phyloP scores from a whole-genome alignment of 2,329 filamentous ascomycete species.

The Fusarium sp. region DNA sequence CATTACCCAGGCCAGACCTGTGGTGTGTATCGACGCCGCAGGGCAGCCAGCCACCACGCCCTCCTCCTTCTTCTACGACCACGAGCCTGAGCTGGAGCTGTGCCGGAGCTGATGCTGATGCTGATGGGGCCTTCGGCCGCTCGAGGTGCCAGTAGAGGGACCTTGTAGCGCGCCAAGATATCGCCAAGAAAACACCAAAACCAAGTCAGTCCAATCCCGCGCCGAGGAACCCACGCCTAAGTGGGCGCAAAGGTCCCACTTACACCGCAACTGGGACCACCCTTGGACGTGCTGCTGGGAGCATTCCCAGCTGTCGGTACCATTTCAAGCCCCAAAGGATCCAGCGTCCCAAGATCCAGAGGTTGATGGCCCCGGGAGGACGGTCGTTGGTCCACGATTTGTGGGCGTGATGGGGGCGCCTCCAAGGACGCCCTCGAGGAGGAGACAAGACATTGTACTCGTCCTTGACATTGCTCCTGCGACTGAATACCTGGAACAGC shows the following conservation, averaged over 20 bases:
- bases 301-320: slow-evolving; percentile 44
- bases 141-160: slow-evolving; percentile 2
- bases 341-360: slow-evolving; percentile 13
- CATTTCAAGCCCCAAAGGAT: slow-evolving; percentile 17
- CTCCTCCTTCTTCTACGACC: not conserved
- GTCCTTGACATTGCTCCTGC: not conserved
- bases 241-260: slow-evolving; percentile 30
- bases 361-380: slow-evolving; percentile 31
- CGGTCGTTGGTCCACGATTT: slow-evolving; percentile 22
- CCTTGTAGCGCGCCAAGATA: slow-evolving; percentile 4
- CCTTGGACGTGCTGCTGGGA: slow-evolving; percentile 36
- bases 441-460: not conserved
- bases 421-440: not conserved
- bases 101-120: slow-evolving; percentile 12
- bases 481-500: not conserved
- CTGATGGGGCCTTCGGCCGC: not conserved
- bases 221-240: not conserved
- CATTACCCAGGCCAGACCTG: not conserved
- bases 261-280: slow-evolving; percentile 31
- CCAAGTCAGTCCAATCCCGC: slow-evolving; percentile 13
- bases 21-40: slow-evolving; percentile 22
- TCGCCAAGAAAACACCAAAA: slow-evolving; percentile 12
- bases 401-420: slow-evolving; percentile 2
- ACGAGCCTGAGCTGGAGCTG: slow-evolving; percentile 19
- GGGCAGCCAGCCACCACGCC: not conserved